Percentiles rank a stretch among this genome's conserved stretches.
Conservation (phyloP, 768 basidiomycete species). For the Boletus vermiculosoides region DNA sequence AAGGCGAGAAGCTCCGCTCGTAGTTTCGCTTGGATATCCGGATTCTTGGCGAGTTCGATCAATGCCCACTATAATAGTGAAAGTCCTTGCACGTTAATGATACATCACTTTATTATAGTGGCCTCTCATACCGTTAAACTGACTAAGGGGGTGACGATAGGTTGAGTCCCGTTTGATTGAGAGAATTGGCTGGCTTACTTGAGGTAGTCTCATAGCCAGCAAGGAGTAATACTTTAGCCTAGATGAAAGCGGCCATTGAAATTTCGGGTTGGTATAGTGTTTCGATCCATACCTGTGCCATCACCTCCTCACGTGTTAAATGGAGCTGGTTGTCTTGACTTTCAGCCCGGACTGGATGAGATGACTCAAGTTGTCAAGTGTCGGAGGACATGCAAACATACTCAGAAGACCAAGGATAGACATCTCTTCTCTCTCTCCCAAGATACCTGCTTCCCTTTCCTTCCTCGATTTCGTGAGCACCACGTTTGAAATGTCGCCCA, state of each 20-base stretch:
- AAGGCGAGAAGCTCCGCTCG: no score
- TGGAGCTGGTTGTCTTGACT: slow-evolving; percentile 26
- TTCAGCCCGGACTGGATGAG: slow-evolving; percentile 38
- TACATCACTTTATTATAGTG: no score
- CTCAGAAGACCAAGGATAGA: slow-evolving; percentile 40
- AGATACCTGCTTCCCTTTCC: slow-evolving; percentile 21
- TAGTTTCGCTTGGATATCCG: no score
- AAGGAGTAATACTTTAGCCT: slow-evolving; percentile 39
- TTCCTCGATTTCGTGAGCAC: slow-evolving; percentile 34
- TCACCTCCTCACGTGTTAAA: slow-evolving; percentile 43
- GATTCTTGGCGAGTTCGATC: no score
- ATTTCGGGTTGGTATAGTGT: no score
- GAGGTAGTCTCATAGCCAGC: slow-evolving; percentile 45
- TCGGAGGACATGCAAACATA: slow-evolving; percentile 10
- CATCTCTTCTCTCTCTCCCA: slow-evolving; percentile 33
- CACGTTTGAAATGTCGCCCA: slow-evolving; percentile 36
- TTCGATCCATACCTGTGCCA: slow-evolving; percentile 27
- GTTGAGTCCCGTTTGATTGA: not conserved
- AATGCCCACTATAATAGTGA: no score
- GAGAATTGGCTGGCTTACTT: slow-evolving; percentile 17
- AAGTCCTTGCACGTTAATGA: no score
- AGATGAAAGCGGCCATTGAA: not conserved
- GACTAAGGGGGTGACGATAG: not conserved
- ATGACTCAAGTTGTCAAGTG: not conserved
- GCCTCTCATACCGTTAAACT: slow-evolving; percentile 10